Percentiles rank a stretch among this genome's conserved stretches.
These are phyloP conservation scores for Bifiguratus adelaidae DNA, from an alignment of 192 early-diverging fungal species.

Conservation along the genomic window DNA sequence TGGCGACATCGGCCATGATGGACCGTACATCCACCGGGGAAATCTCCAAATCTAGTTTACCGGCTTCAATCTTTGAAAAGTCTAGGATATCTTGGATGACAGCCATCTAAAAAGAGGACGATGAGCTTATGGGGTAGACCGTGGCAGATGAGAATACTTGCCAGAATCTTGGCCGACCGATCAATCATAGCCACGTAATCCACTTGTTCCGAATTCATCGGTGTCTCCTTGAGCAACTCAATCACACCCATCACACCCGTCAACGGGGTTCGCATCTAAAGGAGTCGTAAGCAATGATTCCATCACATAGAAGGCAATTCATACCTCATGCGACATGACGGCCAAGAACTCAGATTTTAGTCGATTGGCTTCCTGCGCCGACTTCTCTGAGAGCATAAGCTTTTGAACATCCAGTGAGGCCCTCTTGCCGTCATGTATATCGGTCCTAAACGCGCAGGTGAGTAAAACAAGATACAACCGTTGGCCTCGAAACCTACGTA, in stretches of 20 bases:
- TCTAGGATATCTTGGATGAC: neutral
- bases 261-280: neutral
- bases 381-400: neutral
- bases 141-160: neutral
- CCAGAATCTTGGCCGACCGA: neutral
- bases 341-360: neutral
- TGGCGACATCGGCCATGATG: no score
- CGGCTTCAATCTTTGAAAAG: neutral
- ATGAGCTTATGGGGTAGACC: neutral
- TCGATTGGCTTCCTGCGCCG: neutral
- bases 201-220: neutral
- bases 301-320: neutral
- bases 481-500: neutral
- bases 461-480: neutral
- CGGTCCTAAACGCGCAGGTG: neutral
- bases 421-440: neutral
- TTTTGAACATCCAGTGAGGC: neutral
- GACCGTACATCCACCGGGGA: no score
- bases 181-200: neutral
- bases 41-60: no score
- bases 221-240: constrained; percentile 1
- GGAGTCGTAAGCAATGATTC: no score
- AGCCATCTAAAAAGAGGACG: neutral
- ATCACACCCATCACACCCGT: neutral
- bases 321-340: constrained; percentile 2